Evolutionary conservation across 768 basidiomycete genomes (phyloP), one percentile per base, ranked within the genome.

Genomic region (Pleurotus platypus): DNA sequence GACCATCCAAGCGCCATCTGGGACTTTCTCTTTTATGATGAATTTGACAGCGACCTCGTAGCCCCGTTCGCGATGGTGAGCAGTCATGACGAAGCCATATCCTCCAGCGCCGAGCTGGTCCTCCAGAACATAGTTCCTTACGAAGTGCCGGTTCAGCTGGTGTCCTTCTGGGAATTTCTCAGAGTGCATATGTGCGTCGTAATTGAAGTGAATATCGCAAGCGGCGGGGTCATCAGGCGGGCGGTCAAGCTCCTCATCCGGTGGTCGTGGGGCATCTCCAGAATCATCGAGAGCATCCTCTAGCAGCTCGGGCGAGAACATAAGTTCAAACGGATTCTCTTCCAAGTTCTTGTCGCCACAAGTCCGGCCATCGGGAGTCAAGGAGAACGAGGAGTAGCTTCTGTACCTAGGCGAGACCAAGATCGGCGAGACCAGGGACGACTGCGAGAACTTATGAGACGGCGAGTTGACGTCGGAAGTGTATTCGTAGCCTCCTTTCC

Each of bases 1-100:
- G 51, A 85, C 71, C 72, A 82, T 83, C 86, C 85, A 84, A 35
- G 80, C 80, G 59, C 78, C 69, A 27, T 78, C 75, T 15, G 80
- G 80, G 24, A 87, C 76, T 64, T 82, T 79, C 77, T 86, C 80
- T 70, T 92, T 94, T 74, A 90, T 83, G 66, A 98, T 94, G 69
- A 98, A 97, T 73, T 98, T 98, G 70, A 97, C 90, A 0, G 94
- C 94, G 54, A 94, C 94, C 67, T 94, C 90, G 57, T 75, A 69
- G 0, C 78, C 77, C 46, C 81, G 77, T 27, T 61, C 63, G 12
- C 82, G 83, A 66, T 91, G 83, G 37, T 77, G 72, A 8, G 92
- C 94, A 2, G 89, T 89, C 81, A 96, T 90, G 24, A 98, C 95
- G 68, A 98, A 97, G 2, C 94, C 94, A 67, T 94, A 98, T 15